phyloP scores from a whole-genome alignment of 352 stramenopile species.

The Phytophthora cryptogea region DNA sequence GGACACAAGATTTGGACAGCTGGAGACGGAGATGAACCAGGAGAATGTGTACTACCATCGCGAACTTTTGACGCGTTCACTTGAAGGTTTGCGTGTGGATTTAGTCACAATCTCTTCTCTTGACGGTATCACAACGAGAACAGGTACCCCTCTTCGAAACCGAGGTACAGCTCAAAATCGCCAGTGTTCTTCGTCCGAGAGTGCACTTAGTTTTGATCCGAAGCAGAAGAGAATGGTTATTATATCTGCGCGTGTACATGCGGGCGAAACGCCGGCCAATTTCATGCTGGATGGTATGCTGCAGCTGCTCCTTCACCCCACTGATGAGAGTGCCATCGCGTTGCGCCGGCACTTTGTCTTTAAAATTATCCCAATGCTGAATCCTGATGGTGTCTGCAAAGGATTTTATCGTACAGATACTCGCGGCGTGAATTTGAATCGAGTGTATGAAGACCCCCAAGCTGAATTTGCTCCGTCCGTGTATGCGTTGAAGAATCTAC shows the following conservation, averaged over 20 bases:
- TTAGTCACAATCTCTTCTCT: slow-evolving; percentile 87
- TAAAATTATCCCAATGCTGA: slow-evolving; percentile 93
- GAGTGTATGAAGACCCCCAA: slow-evolving; percentile 77
- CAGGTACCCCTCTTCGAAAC: slow-evolving; percentile 14
- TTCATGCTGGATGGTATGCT: slow-evolving; percentile 93
- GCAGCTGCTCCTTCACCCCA: slow-evolving; percentile 71
- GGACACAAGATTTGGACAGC: slow-evolving; percentile 32
- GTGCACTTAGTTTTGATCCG: slow-evolving; percentile 32
- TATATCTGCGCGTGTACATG: slow-evolving; percentile 84
- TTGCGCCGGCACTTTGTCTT: slow-evolving; percentile 86
- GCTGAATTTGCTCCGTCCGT: slow-evolving; percentile 59
- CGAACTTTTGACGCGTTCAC: slow-evolving; percentile 70
- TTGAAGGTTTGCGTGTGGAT: slow-evolving; percentile 65
- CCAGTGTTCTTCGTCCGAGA: slow-evolving; percentile 30
- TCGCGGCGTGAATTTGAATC: slow-evolving; percentile 90
- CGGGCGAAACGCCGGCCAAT: slow-evolving; percentile 82
- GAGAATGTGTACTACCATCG: slow-evolving; percentile 82
- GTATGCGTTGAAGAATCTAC: slow-evolving; percentile 63
- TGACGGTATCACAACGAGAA: slow-evolving; percentile 42
- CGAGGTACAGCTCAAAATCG: slow-evolving; percentile 9
- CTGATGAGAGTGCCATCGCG: slow-evolving; percentile 53
- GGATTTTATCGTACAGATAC: slow-evolving; percentile 90
- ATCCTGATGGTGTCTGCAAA: slow-evolving; percentile 88
- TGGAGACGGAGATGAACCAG: neutral
- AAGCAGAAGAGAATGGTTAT: slow-evolving; percentile 63